phyloP scores from a whole-genome alignment of 225 moss, liverwort and hornwort genomes.

The Bryoerythrophyllum caledonicum region DNA sequence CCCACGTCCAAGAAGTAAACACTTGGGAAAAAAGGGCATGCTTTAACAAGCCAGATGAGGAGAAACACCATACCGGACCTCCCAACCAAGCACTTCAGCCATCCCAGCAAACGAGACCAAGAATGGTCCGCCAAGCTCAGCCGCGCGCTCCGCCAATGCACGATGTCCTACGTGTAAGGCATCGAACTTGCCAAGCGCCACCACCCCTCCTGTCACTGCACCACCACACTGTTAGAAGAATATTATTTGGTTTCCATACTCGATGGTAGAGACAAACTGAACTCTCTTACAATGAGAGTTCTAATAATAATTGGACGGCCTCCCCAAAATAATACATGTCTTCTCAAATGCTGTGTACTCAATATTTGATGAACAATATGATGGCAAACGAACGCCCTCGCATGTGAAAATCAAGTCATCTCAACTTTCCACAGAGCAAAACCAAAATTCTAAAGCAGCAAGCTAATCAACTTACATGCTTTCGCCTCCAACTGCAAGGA shows the following conservation, averaged over 20 bases:
- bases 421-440: slow-evolving; percentile 18
- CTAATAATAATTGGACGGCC: background rate
- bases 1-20: slow-evolving; percentile 11
- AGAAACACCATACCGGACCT: slow-evolving; percentile 56
- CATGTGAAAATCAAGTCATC: background rate
- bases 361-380: background rate
- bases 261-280: slow-evolving; percentile 4
- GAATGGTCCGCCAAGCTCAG: slow-evolving; percentile 79
- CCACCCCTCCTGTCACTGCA: slow-evolving; percentile 80
- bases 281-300: background rate
- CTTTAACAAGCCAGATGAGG: slow-evolving; percentile 5
- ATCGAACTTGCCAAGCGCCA: slow-evolving; percentile 96
- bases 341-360: background rate
- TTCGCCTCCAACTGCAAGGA: slow-evolving; percentile 42
- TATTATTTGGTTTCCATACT: slow-evolving; percentile 1
- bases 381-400: slow-evolving; percentile 6
- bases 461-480: slow-evolving; percentile 46
- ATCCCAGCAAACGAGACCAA: slow-evolving; percentile 93
- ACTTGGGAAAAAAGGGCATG: background rate
- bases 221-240: slow-evolving; percentile 33
- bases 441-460: slow-evolving; percentile 10
- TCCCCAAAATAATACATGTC: background rate
- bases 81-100: slow-evolving; percentile 96
- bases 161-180: slow-evolving; percentile 94
- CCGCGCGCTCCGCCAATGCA: slow-evolving; percentile 87